phyloP scores from a whole-genome alignment of 2,329 filamentous ascomycete genomes.

The Biscogniauxia sp. region DNA sequence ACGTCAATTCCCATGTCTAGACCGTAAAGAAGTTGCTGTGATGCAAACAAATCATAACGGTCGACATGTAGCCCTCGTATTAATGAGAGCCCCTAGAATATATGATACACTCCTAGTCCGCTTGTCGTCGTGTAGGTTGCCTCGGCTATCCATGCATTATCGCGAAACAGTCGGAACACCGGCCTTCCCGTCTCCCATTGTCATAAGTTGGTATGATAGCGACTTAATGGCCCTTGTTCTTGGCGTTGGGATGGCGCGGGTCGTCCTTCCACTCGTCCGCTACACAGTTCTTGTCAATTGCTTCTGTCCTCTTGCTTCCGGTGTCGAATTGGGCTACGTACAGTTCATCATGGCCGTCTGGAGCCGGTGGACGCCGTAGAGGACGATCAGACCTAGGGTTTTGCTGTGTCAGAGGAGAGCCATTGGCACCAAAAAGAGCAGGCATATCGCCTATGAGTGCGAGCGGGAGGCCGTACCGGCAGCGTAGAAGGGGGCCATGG shows the following conservation, averaged over 20 bases:
- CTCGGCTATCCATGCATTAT: constrained; percentile 24
- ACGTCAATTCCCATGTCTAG: neutral
- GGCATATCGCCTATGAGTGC: neutral
- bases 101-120: constrained; percentile 33
- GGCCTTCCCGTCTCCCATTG: constrained; percentile 13
- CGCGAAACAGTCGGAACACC: constrained; percentile 13
- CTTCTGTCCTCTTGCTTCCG: constrained; percentile 1
- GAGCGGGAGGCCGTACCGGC: constrained; percentile 67
- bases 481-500: constrained; percentile 89
- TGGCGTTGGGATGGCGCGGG: constrained; percentile 75
- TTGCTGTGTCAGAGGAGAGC: constrained; percentile 22
- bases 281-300: constrained; percentile 37
- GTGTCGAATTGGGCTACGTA: constrained; percentile 43
- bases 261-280: constrained; percentile 97
- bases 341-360: constrained; percentile 75
- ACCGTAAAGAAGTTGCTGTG: neutral
- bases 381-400: constrained; percentile 70
- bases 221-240: constrained; percentile 45
- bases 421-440: constrained; percentile 2
- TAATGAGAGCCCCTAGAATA: constrained; percentile 22
- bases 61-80: constrained; percentile 20
- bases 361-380: constrained; percentile 87
- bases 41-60: constrained; percentile 19
- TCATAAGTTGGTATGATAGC: neutral
- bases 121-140: constrained; percentile 20